Base-by-base conservation (phyloP, 768 basidiomycete genomes). In the Xerocomellus intermedius region DNA sequence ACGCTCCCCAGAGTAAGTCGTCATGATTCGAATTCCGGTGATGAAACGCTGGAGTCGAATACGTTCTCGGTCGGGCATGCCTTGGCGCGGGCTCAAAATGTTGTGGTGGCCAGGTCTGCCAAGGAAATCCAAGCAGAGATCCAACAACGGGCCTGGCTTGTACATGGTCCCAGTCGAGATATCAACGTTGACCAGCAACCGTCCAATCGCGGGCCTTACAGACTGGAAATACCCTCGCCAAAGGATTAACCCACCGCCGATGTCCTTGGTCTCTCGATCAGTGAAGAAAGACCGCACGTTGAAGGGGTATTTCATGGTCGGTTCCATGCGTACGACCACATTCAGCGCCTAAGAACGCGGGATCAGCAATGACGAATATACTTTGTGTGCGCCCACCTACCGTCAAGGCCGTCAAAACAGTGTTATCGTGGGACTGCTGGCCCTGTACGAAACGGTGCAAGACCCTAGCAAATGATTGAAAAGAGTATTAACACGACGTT, bases 141-240 rank as follows among this genome's bases (percentile, higher is more conserved):
- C 67, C 50, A 88, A 71, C 2, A 92, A 74, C 0, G 75, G 65
- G 0, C 91, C 90, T 0, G 79, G 70, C 61, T 81, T 82, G 65
- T 85, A 91, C 85, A 92, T 88, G 26, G 84, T 79, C 0, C 85
- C 89, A 0, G 89, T 88, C 0, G 85, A 82, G 44, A 90, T 87
- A 57, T 92, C 90, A 58, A 92, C 78, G 54, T 91, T 92, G 60
- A 91, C 74, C 26, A 90, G 68, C 62, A 92, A 79, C 0, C 74
- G 73, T 0, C 83, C 83, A 17, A 84, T 77, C 0, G 80, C 81
- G 4, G 89, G 89, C 21, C 90, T 78, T 13, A 90, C 79, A 0
- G 86, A 87, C 65, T 91, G 90, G 70, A 92, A 91, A 52, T 87
- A 90, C 0, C 90, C 90, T 4, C 89, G 78, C 88, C 88, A 89